These are phyloP conservation scores for Phytophthora foliorum DNA, from an alignment of 352 stramenopile species.

Conservation along the genomic window DNA sequence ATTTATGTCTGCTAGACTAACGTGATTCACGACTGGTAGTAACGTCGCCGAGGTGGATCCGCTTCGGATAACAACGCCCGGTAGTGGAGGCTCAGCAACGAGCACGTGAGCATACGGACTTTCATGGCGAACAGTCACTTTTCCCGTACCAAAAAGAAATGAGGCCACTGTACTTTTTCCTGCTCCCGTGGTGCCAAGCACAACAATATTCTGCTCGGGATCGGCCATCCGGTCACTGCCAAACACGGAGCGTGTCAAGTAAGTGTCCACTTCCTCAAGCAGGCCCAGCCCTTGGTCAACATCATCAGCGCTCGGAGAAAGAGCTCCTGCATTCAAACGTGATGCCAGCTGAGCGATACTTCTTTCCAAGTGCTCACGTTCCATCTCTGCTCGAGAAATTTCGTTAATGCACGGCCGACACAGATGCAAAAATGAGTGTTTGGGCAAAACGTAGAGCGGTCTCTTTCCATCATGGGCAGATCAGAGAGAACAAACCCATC, in stretches of 20 bases:
- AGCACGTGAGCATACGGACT: slow-evolving; percentile 16
- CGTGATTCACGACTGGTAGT: slow-evolving; percentile 15
- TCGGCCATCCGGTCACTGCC: not conserved
- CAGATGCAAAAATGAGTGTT: not conserved
- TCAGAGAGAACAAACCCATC: not conserved
- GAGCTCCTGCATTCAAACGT: not conserved
- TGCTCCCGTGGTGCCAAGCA: slow-evolving; percentile 25
- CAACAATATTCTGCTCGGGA: slow-evolving; percentile 12
- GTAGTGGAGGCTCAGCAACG: not conserved
- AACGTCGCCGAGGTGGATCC: slow-evolving; percentile 14
- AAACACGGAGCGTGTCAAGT: slow-evolving; percentile 15
- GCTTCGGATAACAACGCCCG: slow-evolving; percentile 20
- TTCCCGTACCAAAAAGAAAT: slow-evolving; percentile 29
- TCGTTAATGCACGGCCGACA: too few species aligned
- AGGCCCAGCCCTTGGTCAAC: slow-evolving; percentile 15
- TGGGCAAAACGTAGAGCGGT: not conserved
- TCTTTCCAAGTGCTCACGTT: not conserved
- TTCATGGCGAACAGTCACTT: slow-evolving; percentile 22
- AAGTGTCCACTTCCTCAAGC: slow-evolving; percentile 25
- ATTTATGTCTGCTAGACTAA: not conserved
- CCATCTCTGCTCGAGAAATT: not conserved
- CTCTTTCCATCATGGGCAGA: not conserved
- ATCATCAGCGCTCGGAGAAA: slow-evolving; percentile 7
- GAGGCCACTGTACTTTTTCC: slow-evolving; percentile 33
- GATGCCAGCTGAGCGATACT: not conserved